Conservation (phyloP, 2,329 filamentous ascomycete species). For the Nemania sp. region DNA sequence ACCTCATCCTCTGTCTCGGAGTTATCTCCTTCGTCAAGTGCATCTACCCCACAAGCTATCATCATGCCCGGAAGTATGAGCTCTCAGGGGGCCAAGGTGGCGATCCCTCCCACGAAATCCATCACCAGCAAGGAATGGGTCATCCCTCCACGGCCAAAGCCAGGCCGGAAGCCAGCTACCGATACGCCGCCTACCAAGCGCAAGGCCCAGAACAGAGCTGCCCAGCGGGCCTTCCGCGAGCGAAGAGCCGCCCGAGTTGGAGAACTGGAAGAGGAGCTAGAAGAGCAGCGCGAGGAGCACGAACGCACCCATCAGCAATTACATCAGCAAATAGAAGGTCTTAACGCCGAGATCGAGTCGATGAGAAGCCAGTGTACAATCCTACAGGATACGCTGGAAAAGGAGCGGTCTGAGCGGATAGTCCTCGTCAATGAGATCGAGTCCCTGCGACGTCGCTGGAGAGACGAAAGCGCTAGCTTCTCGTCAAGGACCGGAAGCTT, state of each 20-base stretch:
- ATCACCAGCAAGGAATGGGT: constrained; percentile 86
- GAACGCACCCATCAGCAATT: constrained; percentile 61
- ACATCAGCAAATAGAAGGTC: constrained; percentile 57
- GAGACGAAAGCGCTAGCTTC: constrained; percentile 29
- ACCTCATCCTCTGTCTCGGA: constrained; percentile 36
- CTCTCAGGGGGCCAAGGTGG: constrained; percentile 47
- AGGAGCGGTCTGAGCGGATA: constrained; percentile 55
- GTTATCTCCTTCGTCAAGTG: constrained; percentile 34
- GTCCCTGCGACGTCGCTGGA: constrained; percentile 33
- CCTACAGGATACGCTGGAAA: constrained; percentile 65
- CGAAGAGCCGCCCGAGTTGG: constrained; percentile 82
- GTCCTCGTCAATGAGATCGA: constrained; percentile 38
- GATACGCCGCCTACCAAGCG: constrained; percentile 92
- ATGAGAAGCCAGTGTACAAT: constrained; percentile 64
- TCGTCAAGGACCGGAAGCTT: constrained; percentile 38
- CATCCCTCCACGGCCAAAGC: constrained; percentile 81
- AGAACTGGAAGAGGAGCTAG: constrained; percentile 70
- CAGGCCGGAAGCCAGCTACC: constrained; percentile 89
- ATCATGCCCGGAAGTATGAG: constrained; percentile 34
- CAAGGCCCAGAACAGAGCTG: constrained; percentile 91
- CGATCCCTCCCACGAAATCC: constrained; percentile 53
- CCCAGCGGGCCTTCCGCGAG: constrained; percentile 88
- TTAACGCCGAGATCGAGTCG: constrained; percentile 69
- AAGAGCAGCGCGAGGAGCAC: constrained; percentile 60
- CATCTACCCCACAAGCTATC: constrained; percentile 36